These are phyloP conservation scores for Iris pallida DNA, from an alignment of 116 monocot species.

Conservation along the genomic window DNA sequence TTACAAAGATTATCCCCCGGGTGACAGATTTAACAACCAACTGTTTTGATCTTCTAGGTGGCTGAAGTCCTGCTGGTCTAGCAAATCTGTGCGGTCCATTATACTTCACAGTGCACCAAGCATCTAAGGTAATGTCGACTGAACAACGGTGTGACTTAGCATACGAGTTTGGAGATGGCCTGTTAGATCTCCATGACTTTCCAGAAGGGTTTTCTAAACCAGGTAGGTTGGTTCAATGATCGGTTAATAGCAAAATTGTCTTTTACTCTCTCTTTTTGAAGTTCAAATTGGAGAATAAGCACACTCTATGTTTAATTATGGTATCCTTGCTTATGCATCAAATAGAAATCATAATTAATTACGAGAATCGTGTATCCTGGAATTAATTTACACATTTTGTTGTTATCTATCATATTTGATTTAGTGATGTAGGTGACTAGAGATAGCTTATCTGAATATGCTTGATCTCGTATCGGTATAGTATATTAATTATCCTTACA, in stretches of 20 bases:
- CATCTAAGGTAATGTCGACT: constrained; percentile 62
- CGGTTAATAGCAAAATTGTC: not conserved
- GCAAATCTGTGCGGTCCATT: constrained; percentile 47
- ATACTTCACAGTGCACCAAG: constrained; percentile 60
- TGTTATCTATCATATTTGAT: too few species aligned
- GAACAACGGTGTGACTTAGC: constrained; percentile 82
- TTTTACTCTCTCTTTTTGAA: not conserved
- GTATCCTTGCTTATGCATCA: not conserved
- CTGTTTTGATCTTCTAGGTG: constrained; percentile 30
- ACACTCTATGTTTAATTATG: not conserved
- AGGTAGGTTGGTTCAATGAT: constrained; percentile 21
- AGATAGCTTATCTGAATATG: too few species aligned
- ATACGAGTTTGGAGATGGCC: constrained; percentile 70
- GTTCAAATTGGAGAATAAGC: not conserved
- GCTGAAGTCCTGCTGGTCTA: constrained; percentile 19
- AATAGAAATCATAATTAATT: not conserved
- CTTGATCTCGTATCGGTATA: too few species aligned
- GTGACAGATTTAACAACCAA: not conserved
- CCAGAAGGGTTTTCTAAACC: constrained; percentile 64
- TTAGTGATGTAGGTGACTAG: too few species aligned
- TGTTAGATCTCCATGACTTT: constrained; percentile 34
- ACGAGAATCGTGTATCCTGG: too few species aligned
- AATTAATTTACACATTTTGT: too few species aligned
- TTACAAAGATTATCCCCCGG: not conserved
- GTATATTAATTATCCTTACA: too few species aligned